These are phyloP conservation scores for Pichia sp. DNA, from an alignment of 1,139 yeast species.

Conservation along the genomic window DNA sequence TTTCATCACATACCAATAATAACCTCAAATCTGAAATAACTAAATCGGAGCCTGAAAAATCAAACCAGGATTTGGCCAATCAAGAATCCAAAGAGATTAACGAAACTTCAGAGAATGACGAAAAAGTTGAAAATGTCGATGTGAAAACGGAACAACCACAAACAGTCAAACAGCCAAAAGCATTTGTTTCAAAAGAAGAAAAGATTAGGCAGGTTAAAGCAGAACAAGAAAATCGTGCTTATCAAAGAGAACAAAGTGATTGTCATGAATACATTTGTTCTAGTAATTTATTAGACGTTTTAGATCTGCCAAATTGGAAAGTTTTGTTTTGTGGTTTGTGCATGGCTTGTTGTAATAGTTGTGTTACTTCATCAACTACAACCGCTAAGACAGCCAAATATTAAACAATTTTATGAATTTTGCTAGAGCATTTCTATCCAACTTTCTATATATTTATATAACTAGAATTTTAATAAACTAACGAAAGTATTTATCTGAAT, in stretches of 20 bases:
- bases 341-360: slow-evolving; percentile 10
- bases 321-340: slow-evolving; percentile 4
- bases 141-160: slow-evolving; percentile 13
- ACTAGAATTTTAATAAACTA: not conserved
- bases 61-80: no score
- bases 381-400: slow-evolving; percentile 4
- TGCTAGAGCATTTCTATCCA: not conserved
- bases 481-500: slow-evolving; percentile 6
- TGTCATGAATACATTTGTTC: slow-evolving; percentile 27
- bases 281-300: slow-evolving; percentile 14
- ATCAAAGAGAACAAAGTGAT: slow-evolving; percentile 24
- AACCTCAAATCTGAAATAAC: no score
- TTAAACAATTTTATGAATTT: not conserved
- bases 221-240: not conserved
- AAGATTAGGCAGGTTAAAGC: slow-evolving; percentile 8
- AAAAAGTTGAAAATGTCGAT: slow-evolving; percentile 10
- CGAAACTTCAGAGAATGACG: not conserved
- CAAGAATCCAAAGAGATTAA: not conserved
- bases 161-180: slow-evolving; percentile 6
- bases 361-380: slow-evolving; percentile 14
- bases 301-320: slow-evolving; percentile 14
- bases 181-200: slow-evolving; percentile 12
- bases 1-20: not conserved
- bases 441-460: not conserved
- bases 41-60: no score